Evolutionary conservation across 2,329 filamentous ascomycete genomes (phyloP).

Genomic region (Endocalyx cinctus): DNA sequence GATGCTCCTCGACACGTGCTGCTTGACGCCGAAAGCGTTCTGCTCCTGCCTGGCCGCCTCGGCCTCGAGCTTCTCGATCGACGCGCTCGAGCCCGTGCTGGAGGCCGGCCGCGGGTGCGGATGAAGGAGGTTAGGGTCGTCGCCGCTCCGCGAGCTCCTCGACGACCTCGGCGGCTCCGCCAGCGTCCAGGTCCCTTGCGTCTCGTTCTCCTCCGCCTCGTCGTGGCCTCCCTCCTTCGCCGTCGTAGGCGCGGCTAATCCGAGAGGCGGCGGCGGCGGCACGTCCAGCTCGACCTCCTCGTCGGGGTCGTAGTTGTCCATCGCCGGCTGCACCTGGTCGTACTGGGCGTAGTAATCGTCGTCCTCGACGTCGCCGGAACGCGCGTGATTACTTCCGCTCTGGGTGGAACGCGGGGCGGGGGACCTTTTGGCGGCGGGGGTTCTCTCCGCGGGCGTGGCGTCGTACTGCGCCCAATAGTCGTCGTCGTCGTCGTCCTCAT

Average conservation of each 20-base stretch:
- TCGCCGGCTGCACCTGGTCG: constrained; percentile 60
- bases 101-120: constrained; percentile 56
- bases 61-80: constrained; percentile 59
- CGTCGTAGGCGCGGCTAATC: constrained; percentile 21
- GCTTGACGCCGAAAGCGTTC: constrained; percentile 68
- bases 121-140: constrained; percentile 37
- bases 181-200: constrained; percentile 38
- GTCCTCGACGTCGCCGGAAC: constrained; percentile 43
- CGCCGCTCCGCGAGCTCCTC: constrained; percentile 27
- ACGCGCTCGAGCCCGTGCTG: constrained; percentile 52
- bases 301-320: constrained; percentile 79
- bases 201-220: constrained; percentile 29
- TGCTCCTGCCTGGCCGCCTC: constrained; percentile 54
- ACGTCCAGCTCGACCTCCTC: constrained; percentile 46
- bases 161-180: constrained; percentile 38
- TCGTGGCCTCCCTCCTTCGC: constrained; percentile 17
- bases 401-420: constrained; percentile 49
- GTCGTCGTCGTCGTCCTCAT: constrained; percentile 67
- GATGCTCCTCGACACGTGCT: constrained; percentile 73
- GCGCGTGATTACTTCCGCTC: constrained; percentile 1
- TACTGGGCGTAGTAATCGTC: constrained; percentile 75
- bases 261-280: constrained; percentile 35
- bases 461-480: constrained; percentile 80
- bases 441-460: constrained; percentile 59
- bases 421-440: constrained; percentile 57